Evolutionary conservation across 768 basidiomycete genomes (phyloP).

Genomic region (Rhodotorula babjevae): DNA sequence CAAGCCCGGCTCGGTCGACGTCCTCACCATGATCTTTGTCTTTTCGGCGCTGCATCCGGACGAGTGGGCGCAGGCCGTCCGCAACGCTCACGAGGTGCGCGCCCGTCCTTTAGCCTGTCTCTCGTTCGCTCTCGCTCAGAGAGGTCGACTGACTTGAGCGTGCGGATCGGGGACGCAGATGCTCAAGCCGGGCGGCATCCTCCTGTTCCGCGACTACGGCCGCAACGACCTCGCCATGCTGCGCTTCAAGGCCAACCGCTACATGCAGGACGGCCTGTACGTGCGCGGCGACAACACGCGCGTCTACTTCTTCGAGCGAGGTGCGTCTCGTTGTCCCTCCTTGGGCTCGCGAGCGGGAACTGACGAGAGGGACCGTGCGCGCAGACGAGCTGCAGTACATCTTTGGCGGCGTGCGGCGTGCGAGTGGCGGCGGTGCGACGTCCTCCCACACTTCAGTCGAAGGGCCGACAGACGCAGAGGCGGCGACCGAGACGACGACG

Average conservation of each 20-base stretch:
- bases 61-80: slow-evolving; percentile 80
- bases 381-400: slow-evolving; percentile 61
- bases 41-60: slow-evolving; percentile 85
- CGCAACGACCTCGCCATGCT: slow-evolving; percentile 91
- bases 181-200: slow-evolving; percentile 78
- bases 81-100: slow-evolving; percentile 68
- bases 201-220: slow-evolving; percentile 89
- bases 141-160: too few relatives aligned
- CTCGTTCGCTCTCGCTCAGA: too few relatives aligned
- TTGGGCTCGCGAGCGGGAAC: not conserved
- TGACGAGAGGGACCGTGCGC: not conserved
- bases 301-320: slow-evolving; percentile 91
- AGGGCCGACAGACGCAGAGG: not conserved
- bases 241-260: slow-evolving; percentile 76
- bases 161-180: slow-evolving; percentile 53
- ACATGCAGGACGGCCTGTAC: slow-evolving; percentile 84
- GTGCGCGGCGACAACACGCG: slow-evolving; percentile 94
- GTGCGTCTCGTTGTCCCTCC: slow-evolving; percentile 48
- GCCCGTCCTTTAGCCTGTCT: slow-evolving; percentile 22
- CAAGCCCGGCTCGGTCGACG: slow-evolving; percentile 67
- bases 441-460: not conserved
- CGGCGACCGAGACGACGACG: slow-evolving; percentile 1
- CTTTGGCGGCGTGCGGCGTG: slow-evolving; percentile 46
- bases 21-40: slow-evolving; percentile 88
- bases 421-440: too few relatives aligned